Evolutionary conservation across 1,284 basidiomycete species (phyloP), one percentile per base, ranked within the genome.

Genomic region (Ceratobasidium sp.): DNA sequence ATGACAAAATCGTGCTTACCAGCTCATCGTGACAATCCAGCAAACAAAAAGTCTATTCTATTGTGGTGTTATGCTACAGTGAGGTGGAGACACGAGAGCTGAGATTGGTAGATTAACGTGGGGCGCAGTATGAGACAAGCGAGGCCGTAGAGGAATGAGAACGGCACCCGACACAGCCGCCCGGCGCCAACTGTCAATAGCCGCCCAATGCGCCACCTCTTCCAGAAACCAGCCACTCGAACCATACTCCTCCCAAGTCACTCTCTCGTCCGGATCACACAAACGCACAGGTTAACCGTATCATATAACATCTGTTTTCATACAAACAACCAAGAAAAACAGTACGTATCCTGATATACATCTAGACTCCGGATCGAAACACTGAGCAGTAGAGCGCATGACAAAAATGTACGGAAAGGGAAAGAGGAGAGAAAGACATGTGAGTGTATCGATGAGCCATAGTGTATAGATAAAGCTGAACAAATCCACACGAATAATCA

Each of bases 271-370:
- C 19, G 43, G 49, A 49, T 6, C 40, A 32, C 46, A 66, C 13
- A 69, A 56, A 61, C 29, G n/a, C 64, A 66, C 17, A 49, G 46
- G 57, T 59, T 25, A 59, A 59, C 19, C 52, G 57, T 69, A 56
- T 57, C 44, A 62, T 64, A 73, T 61, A 25, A 29, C 32, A 44
- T 59, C 46, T 52, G 59, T 43, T 61, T 73, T 73, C 70, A 73
- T 73, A 73, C 70, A 73, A 62, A 62, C 70, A 73, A 73, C 40
- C 43, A 51, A 51, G 13, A 67, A 67, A 70, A 70, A 69, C 40
- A 37, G 40, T 37, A 44, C 17, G 46, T 11, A 49, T 51, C 44
- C 64, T 17, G 70, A 73, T 73, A 73, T 73, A 73, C 70, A 73
- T 73, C 70, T 73, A 73, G 68, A 59, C 34, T 25, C 34, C 37